These are phyloP conservation scores for Dissophora ornata DNA, from an alignment of 192 early-diverging fungal species.

Conservation along the genomic window DNA sequence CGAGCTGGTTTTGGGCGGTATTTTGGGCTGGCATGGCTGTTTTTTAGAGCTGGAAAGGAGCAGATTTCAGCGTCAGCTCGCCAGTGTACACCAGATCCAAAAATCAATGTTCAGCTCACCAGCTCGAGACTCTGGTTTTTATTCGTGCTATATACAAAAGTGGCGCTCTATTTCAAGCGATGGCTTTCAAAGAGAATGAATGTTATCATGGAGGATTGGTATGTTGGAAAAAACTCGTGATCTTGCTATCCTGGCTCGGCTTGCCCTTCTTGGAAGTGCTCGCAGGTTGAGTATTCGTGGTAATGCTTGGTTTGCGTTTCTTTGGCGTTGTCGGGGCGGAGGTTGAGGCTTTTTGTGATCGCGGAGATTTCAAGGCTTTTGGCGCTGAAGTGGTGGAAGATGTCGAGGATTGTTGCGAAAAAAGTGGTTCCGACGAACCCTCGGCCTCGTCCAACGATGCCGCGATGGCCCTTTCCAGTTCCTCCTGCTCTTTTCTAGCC, in stretches of 20 bases:
- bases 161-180: too few relatives aligned
- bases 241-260: conserved; percentile 27
- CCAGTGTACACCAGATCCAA: too few relatives aligned
- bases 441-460: conserved; percentile 18
- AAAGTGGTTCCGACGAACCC: neutral
- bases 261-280: conserved; percentile 14
- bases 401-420: conserved; percentile 1
- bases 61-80: too few relatives aligned
- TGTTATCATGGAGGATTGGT: neutral
- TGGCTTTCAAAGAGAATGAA: too few relatives aligned
- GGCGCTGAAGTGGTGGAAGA: neutral
- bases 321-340: conserved; percentile 11
- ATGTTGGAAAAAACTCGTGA: conserved; percentile 45
- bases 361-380: conserved; percentile 1
- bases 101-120: too few relatives aligned
- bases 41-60: too few relatives aligned
- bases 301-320: conserved; percentile 6
- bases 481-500: conserved; percentile 21
- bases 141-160: too few relatives aligned
- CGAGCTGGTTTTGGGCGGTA: too few relatives aligned
- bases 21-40: too few relatives aligned
- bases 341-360: neutral
- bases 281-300: neutral
- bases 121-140: too few relatives aligned
- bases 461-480: conserved; percentile 37